Base-by-base conservation (phyloP, 2,329 filamentous ascomycete species). In the Aspergillus sp. region DNA sequence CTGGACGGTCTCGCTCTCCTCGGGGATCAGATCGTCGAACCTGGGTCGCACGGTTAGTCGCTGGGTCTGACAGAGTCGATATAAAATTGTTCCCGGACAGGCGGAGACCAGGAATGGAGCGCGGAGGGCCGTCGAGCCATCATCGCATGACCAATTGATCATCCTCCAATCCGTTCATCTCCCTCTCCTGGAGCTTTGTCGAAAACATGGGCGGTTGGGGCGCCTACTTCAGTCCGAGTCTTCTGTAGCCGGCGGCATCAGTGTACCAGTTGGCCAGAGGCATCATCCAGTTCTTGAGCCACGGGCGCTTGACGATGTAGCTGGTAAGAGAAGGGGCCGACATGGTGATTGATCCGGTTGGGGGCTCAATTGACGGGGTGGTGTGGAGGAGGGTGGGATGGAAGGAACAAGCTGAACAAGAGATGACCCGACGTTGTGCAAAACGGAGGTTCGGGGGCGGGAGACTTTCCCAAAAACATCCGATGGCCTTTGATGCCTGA, bases 1-100 rank as follows among this genome's bases (percentile, higher is more conserved):
- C 76, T 94, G 88, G 68, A 96, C 91, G 53, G 81, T 78, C 67
- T 94, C 89, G 81, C 83, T 88, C 80, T 99, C 94, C 78, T 99
- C 94, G 72, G 89, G 85, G 73, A 97, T 89, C 73, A 99, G 79
- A 74, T 99, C 94, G 77, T 99, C 94, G 82, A 87, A 86, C 77
- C 94, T 97, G 40, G 19, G 19, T 21, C 72, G 17, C n/a, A 42
- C 19, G 16, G 19, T 42, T 42, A 42, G 40, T 21, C 19, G 40
- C 40, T 20, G 5, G 17, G 7, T 42, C 16, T 38, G 64, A 10
- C 36, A 19, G 13, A 31, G n/a, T 31, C 19, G 49, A 34, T 52
- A 50, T 52, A 48, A 44, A 52, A 47, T 14, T 45, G 16, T 45
- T 50, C 38, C 38, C 44, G 45, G 49, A 53, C 51, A 47, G 47